A percentile compares a stretch with the other conserved stretches of the same genome.
Evolutionary conservation across 1,284 basidiomycete genomes (phyloP).

Genomic region (Malassezia obtusa): DNA sequence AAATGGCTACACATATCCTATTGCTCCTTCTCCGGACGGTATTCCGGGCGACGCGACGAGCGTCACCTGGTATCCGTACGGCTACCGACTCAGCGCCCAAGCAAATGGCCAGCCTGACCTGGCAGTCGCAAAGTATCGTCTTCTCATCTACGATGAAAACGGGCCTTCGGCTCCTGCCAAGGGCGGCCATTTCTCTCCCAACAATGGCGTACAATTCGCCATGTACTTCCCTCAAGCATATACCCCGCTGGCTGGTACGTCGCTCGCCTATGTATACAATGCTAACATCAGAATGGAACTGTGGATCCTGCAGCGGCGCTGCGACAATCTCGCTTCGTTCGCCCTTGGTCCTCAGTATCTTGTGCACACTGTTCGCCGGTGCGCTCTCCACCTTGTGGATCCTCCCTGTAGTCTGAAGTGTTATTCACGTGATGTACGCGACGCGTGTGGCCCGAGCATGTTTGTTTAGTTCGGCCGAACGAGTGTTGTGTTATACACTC

Average conservation of each 20-base stretch:
- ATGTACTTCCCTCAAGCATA: slow-evolving; percentile 45
- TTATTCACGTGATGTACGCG: slow-evolving; percentile 14
- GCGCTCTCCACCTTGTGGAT: background rate
- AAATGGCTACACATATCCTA: slow-evolving; percentile 39
- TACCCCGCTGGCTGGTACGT: slow-evolving; percentile 35
- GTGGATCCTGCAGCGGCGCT: slow-evolving; percentile 11
- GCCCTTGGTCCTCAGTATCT: background rate
- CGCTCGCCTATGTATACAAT: background rate
- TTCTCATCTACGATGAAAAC: slow-evolving; percentile 41
- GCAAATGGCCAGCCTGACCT: slow-evolving; percentile 29
- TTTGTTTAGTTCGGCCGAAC: background rate
- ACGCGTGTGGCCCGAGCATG: background rate
- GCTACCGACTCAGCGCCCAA: slow-evolving; percentile 29
- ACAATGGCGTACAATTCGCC: slow-evolving; percentile 39
- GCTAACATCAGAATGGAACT: slow-evolving; percentile 13
- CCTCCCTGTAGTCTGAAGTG: background rate
- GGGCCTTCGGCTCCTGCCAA: slow-evolving; percentile 22
- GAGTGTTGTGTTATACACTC: slow-evolving; percentile 1
- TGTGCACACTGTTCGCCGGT: background rate
- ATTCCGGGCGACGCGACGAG: slow-evolving; percentile 34
- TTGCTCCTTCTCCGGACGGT: slow-evolving; percentile 26
- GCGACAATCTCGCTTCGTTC: background rate
- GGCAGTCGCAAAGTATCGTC: slow-evolving; percentile 39
- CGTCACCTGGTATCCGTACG: slow-evolving; percentile 42
- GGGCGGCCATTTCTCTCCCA: slow-evolving; percentile 35